phyloP scores from a whole-genome alignment of 2,329 filamentous ascomycete species.

The Xylariales sp. region DNA sequence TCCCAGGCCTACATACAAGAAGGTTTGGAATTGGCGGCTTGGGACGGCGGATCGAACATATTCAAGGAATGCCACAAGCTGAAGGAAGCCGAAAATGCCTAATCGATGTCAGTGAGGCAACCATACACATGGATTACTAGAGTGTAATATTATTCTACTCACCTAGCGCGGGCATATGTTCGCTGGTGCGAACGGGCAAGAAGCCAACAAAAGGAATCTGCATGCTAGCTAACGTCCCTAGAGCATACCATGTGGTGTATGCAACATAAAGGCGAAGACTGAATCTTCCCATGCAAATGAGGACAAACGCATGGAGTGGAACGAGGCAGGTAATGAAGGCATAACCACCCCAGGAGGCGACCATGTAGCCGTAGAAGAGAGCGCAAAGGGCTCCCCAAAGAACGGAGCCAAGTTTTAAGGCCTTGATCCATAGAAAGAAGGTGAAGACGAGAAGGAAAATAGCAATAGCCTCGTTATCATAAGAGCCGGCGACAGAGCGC shows the following conservation, averaged over 20 bases:
- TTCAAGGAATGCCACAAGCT: slow-evolving; percentile 91
- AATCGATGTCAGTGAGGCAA: slow-evolving; percentile 32
- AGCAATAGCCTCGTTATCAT: slow-evolving; percentile 99
- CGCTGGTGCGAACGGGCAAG: slow-evolving; percentile 93
- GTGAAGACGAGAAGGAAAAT: slow-evolving; percentile 99
- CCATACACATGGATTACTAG: background rate
- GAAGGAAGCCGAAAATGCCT: slow-evolving; percentile 96
- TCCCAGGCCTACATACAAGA: slow-evolving; percentile 81
- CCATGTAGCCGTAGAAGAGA: slow-evolving; percentile 99
- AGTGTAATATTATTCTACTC: slow-evolving; percentile 49
- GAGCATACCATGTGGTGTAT: slow-evolving; percentile 97
- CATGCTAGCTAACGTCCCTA: slow-evolving; percentile 97
- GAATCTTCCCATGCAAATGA: slow-evolving; percentile 97
- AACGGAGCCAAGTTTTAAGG: slow-evolving; percentile 93
- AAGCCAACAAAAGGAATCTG: slow-evolving; percentile 99
- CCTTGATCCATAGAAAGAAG: slow-evolving; percentile 99
- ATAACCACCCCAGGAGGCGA: slow-evolving; percentile 98
- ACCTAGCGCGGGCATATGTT: slow-evolving; percentile 98
- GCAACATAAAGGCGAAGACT: slow-evolving; percentile 94
- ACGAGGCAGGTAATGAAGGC: slow-evolving; percentile 99
- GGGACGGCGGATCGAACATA: slow-evolving; percentile 90
- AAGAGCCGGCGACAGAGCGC: slow-evolving; percentile 95
- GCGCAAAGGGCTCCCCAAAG: slow-evolving; percentile 96
- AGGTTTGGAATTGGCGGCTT: slow-evolving; percentile 92
- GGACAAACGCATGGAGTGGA: slow-evolving; percentile 90